phyloP scores from a whole-genome alignment of 2,329 filamentous ascomycete species.

The Hypoxylon sp. region DNA sequence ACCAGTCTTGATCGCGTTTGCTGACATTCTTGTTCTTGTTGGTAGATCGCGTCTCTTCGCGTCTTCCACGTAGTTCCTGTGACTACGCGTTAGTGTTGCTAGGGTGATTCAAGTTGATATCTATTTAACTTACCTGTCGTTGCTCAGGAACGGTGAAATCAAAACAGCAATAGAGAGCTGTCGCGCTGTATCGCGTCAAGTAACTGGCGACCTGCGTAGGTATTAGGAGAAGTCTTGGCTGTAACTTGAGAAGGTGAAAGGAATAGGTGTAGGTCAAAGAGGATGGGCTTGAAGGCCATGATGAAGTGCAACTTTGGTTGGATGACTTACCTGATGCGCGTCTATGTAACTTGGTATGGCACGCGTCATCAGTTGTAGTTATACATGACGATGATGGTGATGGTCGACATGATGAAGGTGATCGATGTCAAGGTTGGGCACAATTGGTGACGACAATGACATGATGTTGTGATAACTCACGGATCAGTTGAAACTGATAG shows the following conservation, averaged over 20 bases:
- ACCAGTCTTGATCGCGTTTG: conserved; percentile 6
- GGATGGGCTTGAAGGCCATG: not conserved
- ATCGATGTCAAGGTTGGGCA: not conserved
- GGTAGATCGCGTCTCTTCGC: not conserved
- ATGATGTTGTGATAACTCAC: not conserved
- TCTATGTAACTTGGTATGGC: not conserved
- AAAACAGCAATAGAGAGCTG: not conserved
- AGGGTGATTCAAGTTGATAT: too few species aligned
- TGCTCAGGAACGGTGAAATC: not conserved
- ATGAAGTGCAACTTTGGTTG: not conserved
- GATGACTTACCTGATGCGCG: not conserved
- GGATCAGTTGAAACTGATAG: not conserved
- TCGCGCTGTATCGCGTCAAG: not conserved
- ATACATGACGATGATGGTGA: not conserved
- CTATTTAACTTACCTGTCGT: not conserved
- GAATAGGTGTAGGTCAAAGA: not conserved
- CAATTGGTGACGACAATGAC: not conserved
- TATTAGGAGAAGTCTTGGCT: not conserved
- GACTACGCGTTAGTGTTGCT: too few species aligned
- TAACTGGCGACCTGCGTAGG: not conserved
- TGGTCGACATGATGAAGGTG: not conserved
- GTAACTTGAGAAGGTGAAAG: not conserved
- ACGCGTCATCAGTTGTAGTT: not conserved
- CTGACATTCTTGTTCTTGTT: not conserved
- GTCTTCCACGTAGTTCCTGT: not conserved